phyloP scores from a whole-genome alignment of 129 eudicot genomes.

The Flaveria brownii region DNA sequence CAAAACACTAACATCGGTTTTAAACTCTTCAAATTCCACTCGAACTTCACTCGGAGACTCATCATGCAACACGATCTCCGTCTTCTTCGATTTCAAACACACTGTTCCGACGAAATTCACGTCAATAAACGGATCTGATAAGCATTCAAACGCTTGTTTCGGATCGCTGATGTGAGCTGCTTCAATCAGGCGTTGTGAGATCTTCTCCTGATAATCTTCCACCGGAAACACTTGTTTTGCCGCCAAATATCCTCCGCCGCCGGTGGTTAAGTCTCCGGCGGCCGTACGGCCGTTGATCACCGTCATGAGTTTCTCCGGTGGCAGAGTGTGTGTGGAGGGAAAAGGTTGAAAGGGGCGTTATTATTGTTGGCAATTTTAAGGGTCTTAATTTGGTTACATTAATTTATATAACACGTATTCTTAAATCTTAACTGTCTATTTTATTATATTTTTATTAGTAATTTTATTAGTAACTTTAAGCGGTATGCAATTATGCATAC shows the following conservation, averaged over 20 bases:
- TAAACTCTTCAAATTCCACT: conserved; percentile 61
- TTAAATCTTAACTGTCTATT: too few species aligned
- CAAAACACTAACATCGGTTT: conserved; percentile 76
- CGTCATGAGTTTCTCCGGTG: conserved; percentile 24
- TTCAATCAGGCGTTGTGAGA: conserved; percentile 65
- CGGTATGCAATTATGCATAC: too few species aligned
- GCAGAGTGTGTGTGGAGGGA: background rate
- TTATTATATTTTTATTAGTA: too few species aligned
- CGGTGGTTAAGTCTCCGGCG: conserved; percentile 22
- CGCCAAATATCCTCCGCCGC: conserved; percentile 35
- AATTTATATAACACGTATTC: background rate
- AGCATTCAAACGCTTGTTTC: conserved; percentile 46
- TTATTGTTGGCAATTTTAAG: conserved; percentile 2
- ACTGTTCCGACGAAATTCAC: conserved; percentile 73
- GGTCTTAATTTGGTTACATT: background rate
- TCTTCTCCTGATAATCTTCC: conserved; percentile 51
- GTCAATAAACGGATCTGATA: conserved; percentile 60
- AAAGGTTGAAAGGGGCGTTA: conserved; percentile 19
- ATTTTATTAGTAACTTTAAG: too few species aligned
- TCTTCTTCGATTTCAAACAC: conserved; percentile 48
- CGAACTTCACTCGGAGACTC: conserved; percentile 51
- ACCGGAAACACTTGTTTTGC: conserved; percentile 60
- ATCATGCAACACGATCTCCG: conserved; percentile 62
- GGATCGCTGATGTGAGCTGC: conserved; percentile 54
- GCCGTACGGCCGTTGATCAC: conserved; percentile 26